Evolutionary conservation across 306 rosid species (phyloP).

Genomic region (Pterocarpus santalinus): DNA sequence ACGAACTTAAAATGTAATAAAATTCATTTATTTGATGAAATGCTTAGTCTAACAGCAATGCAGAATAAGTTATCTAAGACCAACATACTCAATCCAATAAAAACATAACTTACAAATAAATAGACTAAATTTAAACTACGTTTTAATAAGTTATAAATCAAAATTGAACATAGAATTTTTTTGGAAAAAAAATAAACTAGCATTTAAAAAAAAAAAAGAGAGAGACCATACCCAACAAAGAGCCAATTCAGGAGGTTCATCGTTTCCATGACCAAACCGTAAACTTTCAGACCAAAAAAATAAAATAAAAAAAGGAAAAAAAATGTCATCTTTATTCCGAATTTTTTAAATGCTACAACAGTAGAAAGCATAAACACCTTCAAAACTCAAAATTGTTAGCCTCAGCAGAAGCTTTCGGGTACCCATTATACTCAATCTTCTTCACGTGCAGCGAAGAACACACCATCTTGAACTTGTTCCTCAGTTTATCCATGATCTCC

Average conservation of each 20-base stretch:
- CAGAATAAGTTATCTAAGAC: background rate
- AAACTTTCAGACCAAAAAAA: background rate
- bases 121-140: background rate
- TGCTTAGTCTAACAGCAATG: no score
- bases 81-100: background rate
- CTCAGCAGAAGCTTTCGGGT: slow-evolving; percentile 59
- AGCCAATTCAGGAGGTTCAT: background rate
- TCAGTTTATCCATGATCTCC: slow-evolving; percentile 71
- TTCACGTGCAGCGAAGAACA: slow-evolving; percentile 74
- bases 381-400: slow-evolving; percentile 60
- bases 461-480: slow-evolving; percentile 76
- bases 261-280: background rate
- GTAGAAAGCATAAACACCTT: slow-evolving; percentile 13
- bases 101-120: background rate
- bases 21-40: no score
- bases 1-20: background rate
- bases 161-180: background rate
- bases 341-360: background rate
- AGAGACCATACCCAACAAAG: background rate
- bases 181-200: background rate
- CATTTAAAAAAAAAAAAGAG: background rate
- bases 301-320: background rate
- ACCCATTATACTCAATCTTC: slow-evolving; percentile 71
- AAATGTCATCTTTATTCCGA: background rate
- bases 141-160: background rate